Conservation (phyloP, 129 eudicot species). For the Deinandra increscens region DNA sequence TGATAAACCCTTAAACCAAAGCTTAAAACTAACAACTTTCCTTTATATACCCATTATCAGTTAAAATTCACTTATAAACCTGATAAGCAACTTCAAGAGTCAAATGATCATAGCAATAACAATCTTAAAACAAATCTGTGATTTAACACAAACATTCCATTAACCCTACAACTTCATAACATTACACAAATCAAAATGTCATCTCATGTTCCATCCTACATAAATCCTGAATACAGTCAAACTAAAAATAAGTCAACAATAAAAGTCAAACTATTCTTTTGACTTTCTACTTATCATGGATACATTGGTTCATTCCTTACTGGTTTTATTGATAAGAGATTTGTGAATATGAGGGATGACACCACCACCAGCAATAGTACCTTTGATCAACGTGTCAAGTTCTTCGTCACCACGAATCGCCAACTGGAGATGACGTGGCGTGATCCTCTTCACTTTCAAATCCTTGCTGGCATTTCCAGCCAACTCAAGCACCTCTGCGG, state of each 20-base stretch:
- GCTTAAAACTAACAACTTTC: not conserved
- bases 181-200: conserved; percentile 20
- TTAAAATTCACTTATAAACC: not conserved
- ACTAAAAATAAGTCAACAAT: conserved; percentile 6
- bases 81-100: not conserved
- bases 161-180: not conserved
- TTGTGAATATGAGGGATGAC: conserved; percentile 83
- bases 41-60: not conserved
- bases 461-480: conserved; percentile 74
- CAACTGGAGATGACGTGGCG: conserved; percentile 72
- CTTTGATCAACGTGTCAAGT: conserved; percentile 71
- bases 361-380: conserved; percentile 83
- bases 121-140: not conserved
- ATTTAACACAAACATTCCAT: not conserved
- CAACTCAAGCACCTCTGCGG: conserved; percentile 68
- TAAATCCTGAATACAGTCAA: conserved; percentile 10
- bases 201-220: conserved; percentile 21
- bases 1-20: no score
- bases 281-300: not conserved
- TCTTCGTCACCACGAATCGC: conserved; percentile 79
- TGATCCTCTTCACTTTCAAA: conserved; percentile 71
- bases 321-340: conserved; percentile 70
- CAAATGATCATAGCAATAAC: not conserved
- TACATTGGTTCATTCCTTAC: conserved; percentile 43
- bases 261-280: not conserved